phyloP scores from a whole-genome alignment of 2,329 filamentous ascomycete species.

The Aschersonia sp. region DNA sequence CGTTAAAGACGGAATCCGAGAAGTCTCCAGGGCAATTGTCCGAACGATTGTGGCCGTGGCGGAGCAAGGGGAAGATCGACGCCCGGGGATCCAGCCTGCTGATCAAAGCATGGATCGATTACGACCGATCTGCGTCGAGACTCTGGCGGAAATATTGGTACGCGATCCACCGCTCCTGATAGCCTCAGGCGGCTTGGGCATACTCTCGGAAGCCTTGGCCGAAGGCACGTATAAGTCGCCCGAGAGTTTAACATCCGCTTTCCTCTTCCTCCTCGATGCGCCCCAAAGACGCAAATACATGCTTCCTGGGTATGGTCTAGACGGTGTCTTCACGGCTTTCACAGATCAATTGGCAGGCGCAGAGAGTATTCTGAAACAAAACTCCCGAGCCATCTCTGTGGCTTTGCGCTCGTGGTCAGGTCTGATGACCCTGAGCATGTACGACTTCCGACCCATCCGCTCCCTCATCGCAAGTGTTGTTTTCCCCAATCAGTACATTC shows the following conservation, averaged over 20 bases:
- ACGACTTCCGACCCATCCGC: slow-evolving; percentile 68
- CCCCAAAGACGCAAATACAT: slow-evolving; percentile 69
- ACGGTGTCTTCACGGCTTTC: slow-evolving; percentile 80
- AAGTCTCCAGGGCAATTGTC: slow-evolving; percentile 76
- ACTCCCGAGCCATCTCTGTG: slow-evolving; percentile 81
- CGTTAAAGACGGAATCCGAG: slow-evolving; percentile 79
- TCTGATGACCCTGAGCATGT: slow-evolving; percentile 75
- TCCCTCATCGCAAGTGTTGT: slow-evolving; percentile 59
- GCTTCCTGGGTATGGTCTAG: slow-evolving; percentile 78
- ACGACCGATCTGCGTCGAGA: slow-evolving; percentile 82
- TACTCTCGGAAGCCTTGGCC: slow-evolving; percentile 80
- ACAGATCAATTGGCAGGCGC: slow-evolving; percentile 62
- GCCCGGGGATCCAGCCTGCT: slow-evolving; percentile 51
- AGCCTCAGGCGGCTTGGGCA: slow-evolving; percentile 68
- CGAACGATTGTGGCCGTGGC: slow-evolving; percentile 84
- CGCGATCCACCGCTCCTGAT: slow-evolving; percentile 71
- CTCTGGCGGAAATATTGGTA: slow-evolving; percentile 79
- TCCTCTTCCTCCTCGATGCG: slow-evolving; percentile 77
- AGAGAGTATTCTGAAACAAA: slow-evolving; percentile 59
- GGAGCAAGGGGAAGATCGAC: slow-evolving; percentile 71
- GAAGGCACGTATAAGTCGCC: slow-evolving; percentile 88
- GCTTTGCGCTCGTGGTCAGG: slow-evolving; percentile 91
- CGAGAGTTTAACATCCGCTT: slow-evolving; percentile 74
- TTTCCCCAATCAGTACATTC: slow-evolving; percentile 38
- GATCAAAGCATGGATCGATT: slow-evolving; percentile 76